These are phyloP conservation scores for Linnemannia exigua DNA, from an alignment of 192 early-diverging fungal genomes.

Conservation along the genomic window DNA sequence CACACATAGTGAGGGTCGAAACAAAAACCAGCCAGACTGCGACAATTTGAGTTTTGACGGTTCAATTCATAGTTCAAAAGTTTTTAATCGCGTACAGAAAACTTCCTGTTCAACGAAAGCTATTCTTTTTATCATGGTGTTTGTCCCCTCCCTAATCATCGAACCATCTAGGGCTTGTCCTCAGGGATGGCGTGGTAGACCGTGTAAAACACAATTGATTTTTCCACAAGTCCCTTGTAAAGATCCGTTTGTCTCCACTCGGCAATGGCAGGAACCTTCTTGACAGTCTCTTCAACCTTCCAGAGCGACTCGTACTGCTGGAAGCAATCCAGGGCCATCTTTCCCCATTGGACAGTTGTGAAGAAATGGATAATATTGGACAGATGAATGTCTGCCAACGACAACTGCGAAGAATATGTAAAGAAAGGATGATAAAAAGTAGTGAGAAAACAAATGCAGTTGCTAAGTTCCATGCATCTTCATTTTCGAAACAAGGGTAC, in stretches of 20 bases:
- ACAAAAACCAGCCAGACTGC: too few relatives aligned
- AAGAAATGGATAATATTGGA: constrained; percentile 31
- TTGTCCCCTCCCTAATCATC: too few relatives aligned
- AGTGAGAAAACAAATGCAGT: background rate
- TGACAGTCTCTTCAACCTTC: constrained; percentile 44
- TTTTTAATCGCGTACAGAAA: too few relatives aligned
- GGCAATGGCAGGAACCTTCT: constrained; percentile 11
- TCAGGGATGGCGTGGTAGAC: background rate
- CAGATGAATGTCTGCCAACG: constrained; percentile 37
- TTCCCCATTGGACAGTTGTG: constrained; percentile 6
- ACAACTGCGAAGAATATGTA: background rate
- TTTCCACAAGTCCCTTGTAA: constrained; percentile 19
- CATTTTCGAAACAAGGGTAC: too few relatives aligned
- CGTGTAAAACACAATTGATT: constrained; percentile 1
- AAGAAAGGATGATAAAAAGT: background rate
- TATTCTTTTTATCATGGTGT: too few relatives aligned
- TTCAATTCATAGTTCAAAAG: too few relatives aligned
- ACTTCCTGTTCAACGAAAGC: too few relatives aligned
- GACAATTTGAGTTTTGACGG: too few relatives aligned
- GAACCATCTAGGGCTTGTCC: background rate
- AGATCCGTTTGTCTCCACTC: constrained; percentile 9
- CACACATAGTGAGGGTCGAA: too few relatives aligned
- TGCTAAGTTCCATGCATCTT: background rate
- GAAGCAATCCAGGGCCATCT: constrained; percentile 22
- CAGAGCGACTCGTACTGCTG: constrained; percentile 10